These are phyloP conservation scores for Cenococcum geophilum DNA, from an alignment of 495 filamentous ascomycete species.

Conservation along the genomic window DNA sequence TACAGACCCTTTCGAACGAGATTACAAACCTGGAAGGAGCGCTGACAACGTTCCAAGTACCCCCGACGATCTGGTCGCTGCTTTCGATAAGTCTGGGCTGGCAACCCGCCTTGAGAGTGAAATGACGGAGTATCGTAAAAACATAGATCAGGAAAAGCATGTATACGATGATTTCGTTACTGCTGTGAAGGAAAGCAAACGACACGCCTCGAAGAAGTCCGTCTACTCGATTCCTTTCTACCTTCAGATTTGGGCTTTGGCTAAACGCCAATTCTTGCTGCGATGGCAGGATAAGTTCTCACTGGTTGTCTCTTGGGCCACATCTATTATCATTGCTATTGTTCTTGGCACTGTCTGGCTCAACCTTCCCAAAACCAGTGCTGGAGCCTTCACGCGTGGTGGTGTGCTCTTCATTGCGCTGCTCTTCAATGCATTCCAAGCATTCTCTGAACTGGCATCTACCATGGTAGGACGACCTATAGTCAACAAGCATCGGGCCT, in stretches of 20 bases:
- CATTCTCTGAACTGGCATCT: slow-evolving; percentile 63
- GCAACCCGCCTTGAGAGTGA: slow-evolving; percentile 53
- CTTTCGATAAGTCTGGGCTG: slow-evolving; percentile 60
- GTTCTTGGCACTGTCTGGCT: slow-evolving; percentile 75
- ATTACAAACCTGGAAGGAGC: slow-evolving; percentile 60
- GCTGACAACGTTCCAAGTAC: slow-evolving; percentile 58
- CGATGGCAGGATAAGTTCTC: slow-evolving; percentile 81
- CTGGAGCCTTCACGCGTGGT: slow-evolving; percentile 69
- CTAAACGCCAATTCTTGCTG: slow-evolving; percentile 74
- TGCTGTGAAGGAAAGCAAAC: slow-evolving; percentile 73
- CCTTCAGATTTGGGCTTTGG: slow-evolving; percentile 72
- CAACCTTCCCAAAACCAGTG: slow-evolving; percentile 56
- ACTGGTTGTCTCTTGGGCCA: slow-evolving; percentile 67
- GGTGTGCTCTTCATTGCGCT: slow-evolving; percentile 70
- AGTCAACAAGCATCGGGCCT: slow-evolving; percentile 73
- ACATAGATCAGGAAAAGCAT: slow-evolving; percentile 55
- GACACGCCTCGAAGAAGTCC: slow-evolving; percentile 60
- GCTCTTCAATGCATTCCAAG: slow-evolving; percentile 74
- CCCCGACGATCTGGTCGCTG: slow-evolving; percentile 56
- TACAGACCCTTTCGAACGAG: slow-evolving; percentile 76
- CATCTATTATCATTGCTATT: slow-evolving; percentile 68
- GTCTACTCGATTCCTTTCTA: slow-evolving; percentile 78
- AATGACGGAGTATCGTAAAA: slow-evolving; percentile 59
- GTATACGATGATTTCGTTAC: slow-evolving; percentile 66
- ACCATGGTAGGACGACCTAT: slow-evolving; percentile 70